These are phyloP conservation scores for Salix exigua DNA, from an alignment of 345 rosid species.

Conservation along the genomic window DNA sequence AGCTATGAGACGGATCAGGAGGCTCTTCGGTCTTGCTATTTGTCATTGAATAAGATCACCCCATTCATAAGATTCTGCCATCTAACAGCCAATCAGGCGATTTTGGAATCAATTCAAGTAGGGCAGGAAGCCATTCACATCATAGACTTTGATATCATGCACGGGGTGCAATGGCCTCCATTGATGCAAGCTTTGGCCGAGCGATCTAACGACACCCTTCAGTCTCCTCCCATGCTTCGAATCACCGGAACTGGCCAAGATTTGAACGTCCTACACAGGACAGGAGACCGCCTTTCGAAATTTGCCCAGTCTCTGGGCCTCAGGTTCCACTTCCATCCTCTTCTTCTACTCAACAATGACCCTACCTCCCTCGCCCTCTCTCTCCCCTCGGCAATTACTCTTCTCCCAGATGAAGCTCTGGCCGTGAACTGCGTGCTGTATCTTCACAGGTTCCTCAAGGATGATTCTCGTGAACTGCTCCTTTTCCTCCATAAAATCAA, in stretches of 20 bases:
- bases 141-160: conserved; percentile 89
- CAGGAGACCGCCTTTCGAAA: conserved; percentile 77
- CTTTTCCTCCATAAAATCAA: conserved; percentile 59
- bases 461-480: conserved; percentile 43
- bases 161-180: conserved; percentile 99
- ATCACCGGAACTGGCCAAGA: conserved; percentile 87
- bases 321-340: conserved; percentile 72
- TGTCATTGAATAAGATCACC: conserved; percentile 78
- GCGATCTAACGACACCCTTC: conserved; percentile 36
- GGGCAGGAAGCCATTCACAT: conserved; percentile 67
- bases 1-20: neutral
- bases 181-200: conserved; percentile 92
- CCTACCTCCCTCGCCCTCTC: conserved; percentile 38
- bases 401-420: conserved; percentile 58
- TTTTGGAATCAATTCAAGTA: conserved; percentile 61
- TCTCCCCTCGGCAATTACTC: conserved; percentile 43
- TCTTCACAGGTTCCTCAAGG: conserved; percentile 59
- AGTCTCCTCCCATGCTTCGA: conserved; percentile 62
- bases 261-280: conserved; percentile 46
- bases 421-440: conserved; percentile 76
- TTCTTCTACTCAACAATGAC: conserved; percentile 53
- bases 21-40: conserved; percentile 62
- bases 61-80: conserved; percentile 87
- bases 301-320: conserved; percentile 83
- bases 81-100: conserved; percentile 92